Conservation (phyloP, 108 stramenopile species). For the Schizochytrium sp. region DNA sequence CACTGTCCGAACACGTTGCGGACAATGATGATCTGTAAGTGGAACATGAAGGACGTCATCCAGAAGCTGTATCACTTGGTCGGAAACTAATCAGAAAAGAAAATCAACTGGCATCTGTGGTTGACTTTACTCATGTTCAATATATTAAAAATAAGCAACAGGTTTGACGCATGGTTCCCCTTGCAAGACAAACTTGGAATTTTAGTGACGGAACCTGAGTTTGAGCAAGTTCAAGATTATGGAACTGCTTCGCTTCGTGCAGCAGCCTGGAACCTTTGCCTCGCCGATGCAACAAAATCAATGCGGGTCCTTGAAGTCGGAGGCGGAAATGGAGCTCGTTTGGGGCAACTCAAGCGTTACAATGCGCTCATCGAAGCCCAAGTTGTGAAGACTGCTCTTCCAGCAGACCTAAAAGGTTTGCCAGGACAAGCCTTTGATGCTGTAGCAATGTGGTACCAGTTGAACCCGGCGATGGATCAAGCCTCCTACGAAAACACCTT, state of each 20-base stretch:
- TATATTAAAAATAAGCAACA: neutral
- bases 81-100: too few relatives aligned
- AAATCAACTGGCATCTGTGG: too few relatives aligned
- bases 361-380: neutral
- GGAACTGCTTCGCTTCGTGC: slow-evolving; percentile 11
- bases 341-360: neutral
- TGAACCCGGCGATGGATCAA: neutral
- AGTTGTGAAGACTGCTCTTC: neutral
- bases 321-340: neutral
- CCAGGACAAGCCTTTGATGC: neutral
- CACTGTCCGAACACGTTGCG: too few relatives aligned
- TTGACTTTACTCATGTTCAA: too few relatives aligned
- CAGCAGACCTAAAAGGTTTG: neutral
- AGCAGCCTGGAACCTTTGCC: slow-evolving; percentile 25
- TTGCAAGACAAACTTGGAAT: neutral
- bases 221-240: neutral
- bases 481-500: neutral
- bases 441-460: neutral
- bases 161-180: slow-evolving; percentile 40
- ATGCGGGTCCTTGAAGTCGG: neutral
- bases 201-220: neutral
- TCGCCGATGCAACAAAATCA: neutral
- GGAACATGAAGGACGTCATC: too few relatives aligned
- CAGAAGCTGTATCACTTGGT: too few relatives aligned
- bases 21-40: too few relatives aligned